Conservation (phyloP, 2,329 filamentous ascomycete species). For the Talaromyces verruculosus region DNA sequence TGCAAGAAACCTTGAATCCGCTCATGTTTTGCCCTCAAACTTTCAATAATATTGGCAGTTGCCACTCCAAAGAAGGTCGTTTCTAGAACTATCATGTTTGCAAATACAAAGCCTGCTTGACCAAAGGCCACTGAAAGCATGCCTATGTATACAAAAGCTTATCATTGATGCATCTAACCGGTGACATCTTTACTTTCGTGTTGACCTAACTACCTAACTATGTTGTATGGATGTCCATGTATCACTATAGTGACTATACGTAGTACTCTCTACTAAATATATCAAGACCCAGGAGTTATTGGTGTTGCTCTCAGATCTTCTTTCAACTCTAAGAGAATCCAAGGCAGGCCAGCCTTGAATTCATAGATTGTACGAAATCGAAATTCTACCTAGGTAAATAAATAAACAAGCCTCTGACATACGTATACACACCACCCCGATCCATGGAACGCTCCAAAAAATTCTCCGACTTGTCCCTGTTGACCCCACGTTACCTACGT, state of each 20-base stretch:
- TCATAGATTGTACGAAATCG: neutral
- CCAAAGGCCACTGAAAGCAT: neutral
- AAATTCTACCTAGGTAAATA: neutral
- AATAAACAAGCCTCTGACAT: neutral
- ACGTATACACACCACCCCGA: neutral
- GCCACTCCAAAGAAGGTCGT: neutral
- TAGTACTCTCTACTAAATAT: neutral
- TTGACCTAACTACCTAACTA: neutral
- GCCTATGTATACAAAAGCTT: neutral
- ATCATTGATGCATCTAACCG: neutral
- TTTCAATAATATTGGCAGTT: neutral
- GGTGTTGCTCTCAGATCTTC: too few relatives aligned
- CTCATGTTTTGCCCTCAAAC: neutral
- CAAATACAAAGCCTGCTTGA: neutral
- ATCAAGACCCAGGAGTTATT: neutral
- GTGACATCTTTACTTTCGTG: neutral
- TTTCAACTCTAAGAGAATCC: neutral
- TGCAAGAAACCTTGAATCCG: neutral
- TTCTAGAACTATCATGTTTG: neutral
- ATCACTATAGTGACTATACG: neutral
- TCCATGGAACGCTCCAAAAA: neutral
- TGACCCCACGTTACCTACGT: neutral
- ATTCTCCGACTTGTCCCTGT: neutral
- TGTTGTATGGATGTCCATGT: neutral
- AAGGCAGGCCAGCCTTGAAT: too few relatives aligned